Evolutionary conservation across 176 grass and related monocot species (phyloP).

Genomic region (Pontederia paniculata): DNA sequence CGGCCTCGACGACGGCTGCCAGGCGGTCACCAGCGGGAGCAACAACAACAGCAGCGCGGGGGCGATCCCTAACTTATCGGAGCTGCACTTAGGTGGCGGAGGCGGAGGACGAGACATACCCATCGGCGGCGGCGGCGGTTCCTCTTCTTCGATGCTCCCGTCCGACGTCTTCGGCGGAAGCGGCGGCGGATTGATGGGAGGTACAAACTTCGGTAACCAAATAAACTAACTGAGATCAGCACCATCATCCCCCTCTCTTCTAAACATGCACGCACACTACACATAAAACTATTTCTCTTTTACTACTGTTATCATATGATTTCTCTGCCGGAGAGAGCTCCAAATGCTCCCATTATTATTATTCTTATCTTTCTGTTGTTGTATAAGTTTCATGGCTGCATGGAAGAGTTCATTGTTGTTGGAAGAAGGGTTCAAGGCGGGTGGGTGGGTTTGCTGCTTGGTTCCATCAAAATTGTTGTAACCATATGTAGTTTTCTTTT

Average conservation of each 20-base stretch:
- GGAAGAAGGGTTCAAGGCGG: not conserved
- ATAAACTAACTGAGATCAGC: not conserved
- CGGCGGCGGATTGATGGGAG: not conserved
- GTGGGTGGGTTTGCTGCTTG: not conserved
- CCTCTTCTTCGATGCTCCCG: slow-evolving; percentile 25
- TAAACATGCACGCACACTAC: not conserved
- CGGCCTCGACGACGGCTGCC: slow-evolving; percentile 37
- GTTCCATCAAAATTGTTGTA: slow-evolving; percentile 2
- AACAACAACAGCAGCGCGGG: slow-evolving; percentile 30
- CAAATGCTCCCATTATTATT: too few relatives aligned
- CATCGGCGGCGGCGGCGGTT: slow-evolving; percentile 2
- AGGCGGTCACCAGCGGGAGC: not conserved
- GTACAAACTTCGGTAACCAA: slow-evolving; percentile 7
- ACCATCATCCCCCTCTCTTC: not conserved
- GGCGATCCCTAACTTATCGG: slow-evolving; percentile 50
- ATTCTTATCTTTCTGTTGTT: too few relatives aligned
- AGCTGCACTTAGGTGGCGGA: slow-evolving; percentile 56
- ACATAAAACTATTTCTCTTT: too few relatives aligned
- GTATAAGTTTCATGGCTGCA: too few relatives aligned
- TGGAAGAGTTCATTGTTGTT: not conserved
- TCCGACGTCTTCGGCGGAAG: slow-evolving; percentile 34
- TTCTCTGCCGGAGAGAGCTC: too few relatives aligned
- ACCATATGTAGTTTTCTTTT: slow-evolving; percentile 6
- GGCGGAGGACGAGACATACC: not conserved
- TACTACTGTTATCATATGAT: too few relatives aligned